phyloP scores from a whole-genome alignment of 805 yeast genomes.

The Lipomyces orientalis region DNA sequence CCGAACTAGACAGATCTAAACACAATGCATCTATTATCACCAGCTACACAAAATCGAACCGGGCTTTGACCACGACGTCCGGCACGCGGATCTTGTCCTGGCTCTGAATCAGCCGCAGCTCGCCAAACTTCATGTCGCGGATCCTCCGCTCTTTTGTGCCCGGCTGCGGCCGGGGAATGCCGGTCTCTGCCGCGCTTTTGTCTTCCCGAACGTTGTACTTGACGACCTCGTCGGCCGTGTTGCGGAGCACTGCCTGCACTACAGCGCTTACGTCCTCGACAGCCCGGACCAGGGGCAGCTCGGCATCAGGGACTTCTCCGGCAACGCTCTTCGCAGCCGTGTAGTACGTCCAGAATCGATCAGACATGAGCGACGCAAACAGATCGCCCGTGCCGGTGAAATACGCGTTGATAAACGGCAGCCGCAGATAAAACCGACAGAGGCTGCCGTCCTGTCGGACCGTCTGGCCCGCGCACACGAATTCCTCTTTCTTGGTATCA shows the following conservation, averaged over 20 bases:
- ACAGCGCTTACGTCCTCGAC: slow-evolving; percentile 59
- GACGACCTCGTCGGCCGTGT: slow-evolving; percentile 50
- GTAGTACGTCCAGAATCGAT: slow-evolving; percentile 52
- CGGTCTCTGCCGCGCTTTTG: slow-evolving; percentile 10
- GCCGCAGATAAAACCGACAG: slow-evolving; percentile 20
- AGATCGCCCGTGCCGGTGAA: slow-evolving; percentile 96
- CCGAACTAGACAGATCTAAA: slow-evolving; percentile 2
- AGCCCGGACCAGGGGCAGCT: slow-evolving; percentile 43
- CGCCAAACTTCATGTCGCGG: slow-evolving; percentile 35
- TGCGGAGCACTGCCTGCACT: slow-evolving; percentile 57
- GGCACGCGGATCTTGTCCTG: slow-evolving; percentile 21
- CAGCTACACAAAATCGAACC: slow-evolving; percentile 3
- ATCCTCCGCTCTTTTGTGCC: slow-evolving; percentile 35
- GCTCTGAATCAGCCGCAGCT: slow-evolving; percentile 31
- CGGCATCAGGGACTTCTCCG: slow-evolving; percentile 3
- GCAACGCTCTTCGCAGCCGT: slow-evolving; percentile 30
- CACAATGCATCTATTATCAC: neutral
- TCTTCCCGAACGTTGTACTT: slow-evolving; percentile 23
- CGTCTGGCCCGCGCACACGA: slow-evolving; percentile 31
- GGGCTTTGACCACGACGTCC: slow-evolving; percentile 17
- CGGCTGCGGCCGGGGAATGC: slow-evolving; percentile 23
- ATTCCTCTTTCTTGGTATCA: slow-evolving; percentile 42
- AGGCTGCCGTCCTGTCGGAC: slow-evolving; percentile 15
- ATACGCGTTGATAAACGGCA: slow-evolving; percentile 71
- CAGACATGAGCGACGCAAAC: slow-evolving; percentile 78